phyloP scores from a whole-genome alignment of 2,329 filamentous ascomycete genomes.

The Penicillium griseofulvum region DNA sequence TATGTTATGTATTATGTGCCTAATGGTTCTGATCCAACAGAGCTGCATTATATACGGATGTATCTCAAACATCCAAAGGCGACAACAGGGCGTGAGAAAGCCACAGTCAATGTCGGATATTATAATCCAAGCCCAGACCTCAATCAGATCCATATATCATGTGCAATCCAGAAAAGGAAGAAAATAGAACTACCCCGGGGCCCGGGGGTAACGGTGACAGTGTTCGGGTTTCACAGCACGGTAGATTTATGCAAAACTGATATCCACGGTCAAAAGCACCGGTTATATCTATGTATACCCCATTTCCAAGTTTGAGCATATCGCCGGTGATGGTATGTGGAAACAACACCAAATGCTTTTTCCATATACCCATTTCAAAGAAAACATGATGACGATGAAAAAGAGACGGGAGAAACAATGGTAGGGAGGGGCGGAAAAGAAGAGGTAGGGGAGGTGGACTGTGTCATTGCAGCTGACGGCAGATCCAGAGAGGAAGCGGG shows the following conservation, averaged over 20 bases:
- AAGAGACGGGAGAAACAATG: not conserved
- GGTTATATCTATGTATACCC: not conserved
- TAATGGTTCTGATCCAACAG: not conserved
- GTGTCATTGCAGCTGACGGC: not conserved
- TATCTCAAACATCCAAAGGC: not conserved
- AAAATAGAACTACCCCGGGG: not conserved
- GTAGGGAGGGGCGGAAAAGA: not conserved
- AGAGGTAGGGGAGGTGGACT: not conserved
- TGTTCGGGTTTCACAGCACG: not conserved
- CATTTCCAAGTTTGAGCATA: not conserved
- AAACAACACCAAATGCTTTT: not conserved
- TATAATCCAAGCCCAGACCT: not conserved
- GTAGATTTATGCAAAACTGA: not conserved
- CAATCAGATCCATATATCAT: not conserved
- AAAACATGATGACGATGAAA: not conserved
- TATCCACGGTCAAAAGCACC: not conserved
- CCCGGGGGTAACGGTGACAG: not conserved
- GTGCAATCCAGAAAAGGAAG: not conserved
- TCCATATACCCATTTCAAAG: not conserved
- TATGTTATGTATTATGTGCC: not conserved
- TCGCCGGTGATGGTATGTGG: not conserved
- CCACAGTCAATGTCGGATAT: not conserved
- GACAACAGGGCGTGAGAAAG: not conserved
- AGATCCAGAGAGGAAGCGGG: not conserved
- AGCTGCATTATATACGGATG: not conserved